Evolutionary conservation across 805 yeast species (phyloP).

Genomic region (Metschnikowia arizonensis): DNA sequence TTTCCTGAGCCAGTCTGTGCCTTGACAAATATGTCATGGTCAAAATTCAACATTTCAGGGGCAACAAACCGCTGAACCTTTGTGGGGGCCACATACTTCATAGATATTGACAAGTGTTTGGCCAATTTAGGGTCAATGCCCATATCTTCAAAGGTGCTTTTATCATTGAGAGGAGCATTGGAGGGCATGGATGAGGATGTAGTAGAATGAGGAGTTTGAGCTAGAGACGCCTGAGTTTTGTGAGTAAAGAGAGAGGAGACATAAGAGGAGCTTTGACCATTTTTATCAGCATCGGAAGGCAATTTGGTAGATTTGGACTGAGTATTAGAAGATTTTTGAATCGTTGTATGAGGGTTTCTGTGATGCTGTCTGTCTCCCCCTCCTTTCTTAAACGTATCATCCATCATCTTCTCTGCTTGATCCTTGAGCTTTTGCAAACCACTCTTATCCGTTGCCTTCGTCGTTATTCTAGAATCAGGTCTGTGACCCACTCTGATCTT

Average conservation of each 20-base stretch:
- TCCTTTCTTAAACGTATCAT: constrained; percentile 8
- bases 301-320: no score
- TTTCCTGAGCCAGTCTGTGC: constrained; percentile 99
- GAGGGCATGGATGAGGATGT: constrained; percentile 54
- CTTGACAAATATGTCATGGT: constrained; percentile 76
- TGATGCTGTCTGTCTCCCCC: not conserved
- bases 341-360: no score
- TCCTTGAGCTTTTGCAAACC: not conserved
- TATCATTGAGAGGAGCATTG: constrained; percentile 78
- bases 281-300: constrained; percentile 18
- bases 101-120: constrained; percentile 50
- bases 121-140: constrained; percentile 58
- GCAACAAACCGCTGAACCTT: constrained; percentile 78
- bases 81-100: constrained; percentile 69
- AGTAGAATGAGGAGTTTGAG: constrained; percentile 46
- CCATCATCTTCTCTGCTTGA: constrained; percentile 4
- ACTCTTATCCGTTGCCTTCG: not conserved
- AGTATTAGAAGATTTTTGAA: no score
- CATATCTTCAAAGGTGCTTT: constrained; percentile 65
- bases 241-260: constrained; percentile 78
- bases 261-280: constrained; percentile 43
- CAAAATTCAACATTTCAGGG: constrained; percentile 46
- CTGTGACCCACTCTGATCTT: not conserved
- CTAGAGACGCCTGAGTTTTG: constrained; percentile 44
- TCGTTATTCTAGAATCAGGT: no score